Evolutionary conservation across 768 basidiomycete species (phyloP).

Genomic region (Podaxis sp.): DNA sequence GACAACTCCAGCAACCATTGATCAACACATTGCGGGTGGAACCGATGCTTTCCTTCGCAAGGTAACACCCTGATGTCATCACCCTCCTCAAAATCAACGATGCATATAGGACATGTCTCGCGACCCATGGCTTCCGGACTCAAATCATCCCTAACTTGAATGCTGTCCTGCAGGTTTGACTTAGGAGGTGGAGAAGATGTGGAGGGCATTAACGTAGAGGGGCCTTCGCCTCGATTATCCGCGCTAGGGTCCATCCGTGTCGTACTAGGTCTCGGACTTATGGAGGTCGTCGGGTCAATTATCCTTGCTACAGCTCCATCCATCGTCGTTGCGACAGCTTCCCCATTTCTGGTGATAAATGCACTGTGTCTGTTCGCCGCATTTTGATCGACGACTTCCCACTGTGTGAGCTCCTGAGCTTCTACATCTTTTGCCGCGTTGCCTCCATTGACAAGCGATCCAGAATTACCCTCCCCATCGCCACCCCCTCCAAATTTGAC

Average conservation of each 20-base stretch:
- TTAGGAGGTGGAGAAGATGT: background rate
- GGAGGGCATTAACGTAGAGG: background rate
- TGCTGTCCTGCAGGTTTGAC: slow-evolving; percentile 9
- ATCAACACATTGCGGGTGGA: slow-evolving; percentile 90
- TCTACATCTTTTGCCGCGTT: slow-evolving; percentile 27
- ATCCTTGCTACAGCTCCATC: background rate
- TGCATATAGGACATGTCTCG: slow-evolving; percentile 94
- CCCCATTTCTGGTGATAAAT: background rate
- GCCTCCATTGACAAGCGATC: background rate
- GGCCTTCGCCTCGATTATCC: slow-evolving; percentile 21
- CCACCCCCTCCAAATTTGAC: slow-evolving; percentile 68
- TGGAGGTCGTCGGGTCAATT: background rate
- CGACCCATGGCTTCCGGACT: slow-evolving; percentile 70
- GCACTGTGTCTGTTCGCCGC: background rate
- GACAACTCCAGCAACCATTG: slow-evolving; percentile 92
- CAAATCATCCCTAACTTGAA: slow-evolving; percentile 33
- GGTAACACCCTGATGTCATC: slow-evolving; percentile 90
- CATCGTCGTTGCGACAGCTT: background rate
- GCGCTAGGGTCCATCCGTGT: background rate
- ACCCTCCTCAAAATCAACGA: slow-evolving; percentile 91
- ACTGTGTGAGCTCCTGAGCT: slow-evolving; percentile 23
- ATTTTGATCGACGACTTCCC: slow-evolving; percentile 18
- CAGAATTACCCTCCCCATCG: background rate
- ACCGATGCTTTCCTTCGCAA: slow-evolving; percentile 88
- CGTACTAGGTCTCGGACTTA: slow-evolving; percentile 6